Evolutionary conservation across 1,139 yeast genomes (phyloP).

Genomic region (Petasospora fabianii): DNA sequence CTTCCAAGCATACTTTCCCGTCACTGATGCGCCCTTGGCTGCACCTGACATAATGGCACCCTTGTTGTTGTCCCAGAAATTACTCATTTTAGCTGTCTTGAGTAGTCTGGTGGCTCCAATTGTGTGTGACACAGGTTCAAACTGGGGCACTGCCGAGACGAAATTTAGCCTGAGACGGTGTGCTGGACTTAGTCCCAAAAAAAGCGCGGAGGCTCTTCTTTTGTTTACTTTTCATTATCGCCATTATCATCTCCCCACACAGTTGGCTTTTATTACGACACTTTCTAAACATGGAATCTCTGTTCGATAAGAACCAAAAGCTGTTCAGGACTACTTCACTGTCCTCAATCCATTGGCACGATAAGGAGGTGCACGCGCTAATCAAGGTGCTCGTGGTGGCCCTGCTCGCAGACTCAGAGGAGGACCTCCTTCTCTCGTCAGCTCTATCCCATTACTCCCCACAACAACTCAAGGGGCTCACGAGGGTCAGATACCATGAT

Average conservation of each 20-base stretch:
- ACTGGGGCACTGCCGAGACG: too few species aligned
- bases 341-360: conserved; percentile 9
- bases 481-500: conserved; percentile 11
- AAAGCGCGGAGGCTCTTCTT: neutral
- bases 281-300: conserved; percentile 10
- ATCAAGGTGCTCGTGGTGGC: conserved; percentile 22
- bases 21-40: conserved; percentile 31
- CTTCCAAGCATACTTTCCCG: conserved; percentile 31
- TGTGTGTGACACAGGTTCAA: neutral
- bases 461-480: conserved; percentile 17
- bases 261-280: neutral
- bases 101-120: neutral
- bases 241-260: too few species aligned
- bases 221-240: too few species aligned
- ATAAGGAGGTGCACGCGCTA: conserved; percentile 10
- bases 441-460: conserved; percentile 14
- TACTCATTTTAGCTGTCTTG: conserved; percentile 23
- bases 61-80: conserved; percentile 45
- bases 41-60: conserved; percentile 41
- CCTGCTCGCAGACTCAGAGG: conserved; percentile 21
- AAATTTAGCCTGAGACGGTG: too few species aligned
- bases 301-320: conserved; percentile 19
- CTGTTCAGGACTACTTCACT: conserved; percentile 17
- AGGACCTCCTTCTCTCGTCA: conserved; percentile 21
- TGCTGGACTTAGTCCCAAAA: too few species aligned